These are phyloP conservation scores for Cryptococcus floricola DNA, from an alignment of 1,284 basidiomycete species.

Conservation along the genomic window DNA sequence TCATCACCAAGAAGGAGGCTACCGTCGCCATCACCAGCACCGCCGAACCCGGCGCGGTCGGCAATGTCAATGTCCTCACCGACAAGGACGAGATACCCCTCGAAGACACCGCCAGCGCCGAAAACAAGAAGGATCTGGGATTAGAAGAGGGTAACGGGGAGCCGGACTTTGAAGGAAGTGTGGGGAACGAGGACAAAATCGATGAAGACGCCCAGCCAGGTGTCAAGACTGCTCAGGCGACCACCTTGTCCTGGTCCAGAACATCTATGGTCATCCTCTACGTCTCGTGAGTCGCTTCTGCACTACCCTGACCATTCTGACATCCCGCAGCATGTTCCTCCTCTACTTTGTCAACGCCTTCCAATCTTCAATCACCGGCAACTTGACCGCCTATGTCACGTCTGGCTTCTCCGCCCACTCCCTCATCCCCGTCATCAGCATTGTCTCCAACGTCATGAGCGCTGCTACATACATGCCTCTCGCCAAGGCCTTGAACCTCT, in stretches of 20 bases:
- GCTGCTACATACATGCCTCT: constrained; percentile 37
- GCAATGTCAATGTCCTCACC: too few relatives aligned
- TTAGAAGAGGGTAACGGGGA: too few relatives aligned
- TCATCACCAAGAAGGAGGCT: too few relatives aligned
- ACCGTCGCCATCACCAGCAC: too few relatives aligned
- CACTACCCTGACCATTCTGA: neutral
- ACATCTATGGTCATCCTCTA: constrained; percentile 26
- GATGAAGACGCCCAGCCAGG: constrained; percentile 25
- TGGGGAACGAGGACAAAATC: neutral
- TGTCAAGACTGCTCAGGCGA: constrained; percentile 31
- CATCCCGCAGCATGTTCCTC: constrained; percentile 33
- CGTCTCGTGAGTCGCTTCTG: constrained; percentile 22
- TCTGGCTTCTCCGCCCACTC: constrained; percentile 36
- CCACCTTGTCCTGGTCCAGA: constrained; percentile 35
- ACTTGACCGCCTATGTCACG: constrained; percentile 32
- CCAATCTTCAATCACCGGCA: constrained; percentile 36
- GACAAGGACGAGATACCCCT: too few relatives aligned
- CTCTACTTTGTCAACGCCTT: constrained; percentile 40
- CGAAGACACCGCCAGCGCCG: too few relatives aligned
- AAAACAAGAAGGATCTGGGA: too few relatives aligned
- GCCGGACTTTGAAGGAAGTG: too few relatives aligned
- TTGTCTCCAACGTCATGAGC: constrained; percentile 34
- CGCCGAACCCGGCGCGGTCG: too few relatives aligned
- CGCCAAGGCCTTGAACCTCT: constrained; percentile 40
- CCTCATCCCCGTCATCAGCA: constrained; percentile 39